phyloP scores from a whole-genome alignment of 176 grass and related monocot genomes.

The Zizania latifolia region DNA sequence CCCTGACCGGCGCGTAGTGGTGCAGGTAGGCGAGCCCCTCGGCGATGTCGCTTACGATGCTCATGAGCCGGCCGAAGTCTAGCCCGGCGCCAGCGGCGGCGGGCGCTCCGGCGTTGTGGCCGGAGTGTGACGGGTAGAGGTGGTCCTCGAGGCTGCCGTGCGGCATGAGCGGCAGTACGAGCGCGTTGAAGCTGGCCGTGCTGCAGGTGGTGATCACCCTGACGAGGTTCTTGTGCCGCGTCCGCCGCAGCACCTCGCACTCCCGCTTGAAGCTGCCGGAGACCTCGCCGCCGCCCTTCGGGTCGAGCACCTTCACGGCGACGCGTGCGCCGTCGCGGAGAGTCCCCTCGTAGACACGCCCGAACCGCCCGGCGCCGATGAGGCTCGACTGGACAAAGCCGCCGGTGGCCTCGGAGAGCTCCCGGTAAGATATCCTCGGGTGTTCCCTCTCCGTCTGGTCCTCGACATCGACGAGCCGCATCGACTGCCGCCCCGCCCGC shows the following conservation, averaged over 20 bases:
- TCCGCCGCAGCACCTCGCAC: slow-evolving; percentile 64
- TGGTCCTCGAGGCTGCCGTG: slow-evolving; percentile 67
- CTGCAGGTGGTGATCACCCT: slow-evolving; percentile 85
- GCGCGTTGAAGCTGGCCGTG: slow-evolving; percentile 63
- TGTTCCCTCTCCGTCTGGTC: slow-evolving; percentile 47
- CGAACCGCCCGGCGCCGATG: slow-evolving; percentile 54
- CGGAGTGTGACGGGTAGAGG: slow-evolving; percentile 36
- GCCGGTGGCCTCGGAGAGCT: slow-evolving; percentile 60
- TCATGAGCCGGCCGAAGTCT: slow-evolving; percentile 47
- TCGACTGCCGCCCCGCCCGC: neutral
- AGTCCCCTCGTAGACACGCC: slow-evolving; percentile 68
- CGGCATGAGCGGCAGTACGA: slow-evolving; percentile 75
- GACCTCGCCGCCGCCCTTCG: slow-evolving; percentile 52
- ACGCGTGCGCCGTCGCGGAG: slow-evolving; percentile 45
- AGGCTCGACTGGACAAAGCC: slow-evolving; percentile 56
- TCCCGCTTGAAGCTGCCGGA: slow-evolving; percentile 71
- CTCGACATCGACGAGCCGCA: slow-evolving; percentile 23
- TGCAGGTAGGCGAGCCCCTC: slow-evolving; percentile 90
- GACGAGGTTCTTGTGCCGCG: slow-evolving; percentile 68
- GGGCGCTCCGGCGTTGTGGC: too few species aligned
- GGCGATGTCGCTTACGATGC: slow-evolving; percentile 66
- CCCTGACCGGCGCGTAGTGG: slow-evolving; percentile 70
- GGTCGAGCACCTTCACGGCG: slow-evolving; percentile 77
- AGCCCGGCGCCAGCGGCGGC: neutral
- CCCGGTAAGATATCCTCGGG: slow-evolving; percentile 59